phyloP scores from a whole-genome alignment of 192 early-diverging fungal genomes.

The Umbelopsis ramanniana region DNA sequence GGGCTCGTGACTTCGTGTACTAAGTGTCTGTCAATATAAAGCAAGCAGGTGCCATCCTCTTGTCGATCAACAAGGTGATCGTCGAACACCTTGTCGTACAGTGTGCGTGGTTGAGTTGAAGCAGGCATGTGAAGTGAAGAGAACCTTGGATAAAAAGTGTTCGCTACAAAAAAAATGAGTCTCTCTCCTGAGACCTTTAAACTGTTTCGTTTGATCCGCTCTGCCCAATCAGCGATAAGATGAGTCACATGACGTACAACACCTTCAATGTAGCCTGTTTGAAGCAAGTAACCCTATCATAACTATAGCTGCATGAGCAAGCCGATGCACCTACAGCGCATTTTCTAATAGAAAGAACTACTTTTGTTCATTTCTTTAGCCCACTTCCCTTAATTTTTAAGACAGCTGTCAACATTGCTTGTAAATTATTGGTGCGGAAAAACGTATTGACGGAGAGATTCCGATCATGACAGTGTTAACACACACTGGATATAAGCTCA shows the following conservation, averaged over 20 bases:
- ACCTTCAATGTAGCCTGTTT: neutral
- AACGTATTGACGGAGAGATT: conserved; percentile 9
- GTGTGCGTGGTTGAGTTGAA: conserved; percentile 47
- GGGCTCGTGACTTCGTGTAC: conserved; percentile 74
- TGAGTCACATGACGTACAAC: conserved; percentile 20
- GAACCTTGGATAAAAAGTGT: neutral
- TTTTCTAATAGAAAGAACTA: too few relatives aligned
- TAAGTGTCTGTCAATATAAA: conserved; percentile 75
- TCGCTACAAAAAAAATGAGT: neutral
- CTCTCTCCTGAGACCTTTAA: neutral
- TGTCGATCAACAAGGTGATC: conserved; percentile 60
- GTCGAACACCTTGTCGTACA: conserved; percentile 73
- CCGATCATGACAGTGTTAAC: neutral
- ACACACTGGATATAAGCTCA: neutral
- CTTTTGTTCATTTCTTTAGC: neutral
- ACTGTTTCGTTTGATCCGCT: neutral
- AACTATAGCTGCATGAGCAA: neutral
- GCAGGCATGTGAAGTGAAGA: conserved; percentile 7
- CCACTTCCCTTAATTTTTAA: neutral
- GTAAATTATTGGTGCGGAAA: conserved; percentile 14
- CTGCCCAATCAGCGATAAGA: neutral
- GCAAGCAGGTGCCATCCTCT: conserved; percentile 64
- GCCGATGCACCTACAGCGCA: neutral
- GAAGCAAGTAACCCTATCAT: neutral
- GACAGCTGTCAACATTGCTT: neutral